Conservation (phyloP, 495 filamentous ascomycete genomes). For the Pyrenula massariospora region DNA sequence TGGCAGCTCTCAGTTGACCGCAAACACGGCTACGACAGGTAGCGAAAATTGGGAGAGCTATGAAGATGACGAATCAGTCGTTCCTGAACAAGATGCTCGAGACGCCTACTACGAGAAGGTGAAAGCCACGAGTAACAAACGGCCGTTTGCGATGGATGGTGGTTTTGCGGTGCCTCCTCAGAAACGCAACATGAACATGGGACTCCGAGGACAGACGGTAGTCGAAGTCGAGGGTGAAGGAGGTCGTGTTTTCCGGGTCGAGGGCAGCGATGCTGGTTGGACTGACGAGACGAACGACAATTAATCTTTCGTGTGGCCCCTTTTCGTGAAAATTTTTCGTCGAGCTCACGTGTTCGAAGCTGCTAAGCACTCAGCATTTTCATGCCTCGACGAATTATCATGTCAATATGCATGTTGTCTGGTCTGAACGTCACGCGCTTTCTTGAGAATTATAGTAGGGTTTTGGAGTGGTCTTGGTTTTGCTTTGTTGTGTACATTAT, state of each 20-base stretch:
- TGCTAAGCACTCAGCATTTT: neutral
- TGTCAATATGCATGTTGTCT: no score
- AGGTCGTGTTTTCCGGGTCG: constrained; percentile 4
- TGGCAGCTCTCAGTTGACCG: constrained; percentile 13
- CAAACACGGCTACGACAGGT: constrained; percentile 54
- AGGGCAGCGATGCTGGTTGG: constrained; percentile 38
- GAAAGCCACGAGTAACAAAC: constrained; percentile 51
- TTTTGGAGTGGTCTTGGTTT: no score
- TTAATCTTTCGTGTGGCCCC: constrained; percentile 9
- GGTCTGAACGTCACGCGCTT: no score
- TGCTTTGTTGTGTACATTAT: no score
- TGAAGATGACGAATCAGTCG: constrained; percentile 52
- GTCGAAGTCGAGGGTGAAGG: constrained; percentile 12
- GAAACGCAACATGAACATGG: constrained; percentile 42
- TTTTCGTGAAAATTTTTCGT: no score
- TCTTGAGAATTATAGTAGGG: no score
- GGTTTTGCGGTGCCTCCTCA: constrained; percentile 32
- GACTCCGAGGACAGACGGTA: constrained; percentile 19
- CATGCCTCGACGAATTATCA: neutral
- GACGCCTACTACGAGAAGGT: constrained; percentile 71
- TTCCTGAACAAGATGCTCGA: constrained; percentile 59
- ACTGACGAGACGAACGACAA: constrained; percentile 37
- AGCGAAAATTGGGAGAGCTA: constrained; percentile 97
- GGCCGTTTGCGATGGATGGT: constrained; percentile 46
- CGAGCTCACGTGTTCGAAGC: neutral